Conservation (phyloP, 2,329 filamentous ascomycete genomes). For the Arachnopeziza araneosa region DNA sequence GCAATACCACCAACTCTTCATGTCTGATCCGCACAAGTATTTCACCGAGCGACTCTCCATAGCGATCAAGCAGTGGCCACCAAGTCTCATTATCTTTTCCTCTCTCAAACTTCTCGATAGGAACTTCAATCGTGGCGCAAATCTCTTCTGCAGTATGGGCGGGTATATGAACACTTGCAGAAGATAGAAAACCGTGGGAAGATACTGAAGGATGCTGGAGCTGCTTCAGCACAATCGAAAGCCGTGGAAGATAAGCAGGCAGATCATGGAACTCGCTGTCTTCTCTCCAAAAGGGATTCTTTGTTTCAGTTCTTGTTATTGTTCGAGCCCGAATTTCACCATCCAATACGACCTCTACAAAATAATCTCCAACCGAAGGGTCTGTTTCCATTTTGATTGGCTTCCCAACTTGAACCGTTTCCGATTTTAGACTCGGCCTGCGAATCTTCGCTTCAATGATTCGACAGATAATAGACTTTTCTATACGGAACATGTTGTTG, state of each 20-base stretch:
- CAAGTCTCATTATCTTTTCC: conserved; percentile 80
- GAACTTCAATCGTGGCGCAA: conserved; percentile 67
- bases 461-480: conserved; percentile 53
- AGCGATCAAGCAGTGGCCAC: conserved; percentile 75
- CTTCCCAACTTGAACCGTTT: conserved; percentile 14
- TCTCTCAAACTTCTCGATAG: conserved; percentile 70
- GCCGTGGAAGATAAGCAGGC: conserved; percentile 60
- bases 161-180: conserved; percentile 22
- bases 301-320: conserved; percentile 63
- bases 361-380: conserved; percentile 59
- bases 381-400: conserved; percentile 36
- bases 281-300: conserved; percentile 74
- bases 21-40: conserved; percentile 78
- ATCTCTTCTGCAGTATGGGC: conserved; percentile 43
- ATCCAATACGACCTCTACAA: conserved; percentile 74
- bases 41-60: conserved; percentile 71
- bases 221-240: conserved; percentile 68
- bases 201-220: conserved; percentile 36
- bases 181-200: conserved; percentile 25
- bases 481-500: conserved; percentile 53
- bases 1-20: conserved; percentile 84
- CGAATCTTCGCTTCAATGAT: conserved; percentile 57
- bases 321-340: conserved; percentile 74
- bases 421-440: not conserved
- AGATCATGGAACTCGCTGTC: conserved; percentile 73